Base-by-base conservation (phyloP, 169 alveolate genomes). In the Eimeria maxima region DNA sequence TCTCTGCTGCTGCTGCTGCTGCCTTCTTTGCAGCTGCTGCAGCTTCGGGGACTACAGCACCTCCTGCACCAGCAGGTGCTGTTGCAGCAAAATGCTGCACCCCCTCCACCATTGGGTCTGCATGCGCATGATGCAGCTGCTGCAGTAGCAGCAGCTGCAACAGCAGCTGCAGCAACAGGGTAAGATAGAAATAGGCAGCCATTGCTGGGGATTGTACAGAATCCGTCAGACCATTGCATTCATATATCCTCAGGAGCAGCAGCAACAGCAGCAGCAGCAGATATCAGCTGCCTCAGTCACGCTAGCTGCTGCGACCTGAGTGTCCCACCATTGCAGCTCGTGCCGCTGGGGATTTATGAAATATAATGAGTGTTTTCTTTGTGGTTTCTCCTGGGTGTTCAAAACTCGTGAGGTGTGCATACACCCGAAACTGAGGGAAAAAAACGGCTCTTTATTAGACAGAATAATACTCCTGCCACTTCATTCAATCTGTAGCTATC, bases 221-320 rank as follows among this genome's bases (percentile, higher is more conserved):
- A 45, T 24, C 44, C 44, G 44, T 45, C 44, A 71, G 22, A 71
- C 29, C 83, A 38, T 71, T 45, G 83, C 69, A 60, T 60, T 18
- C 69, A 18, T 11, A 18, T 13, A 60, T 22, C 88, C 7, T 22
- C 88, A 42, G 60, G 20, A 44, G 27, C 88, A 78, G 88, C 88
- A 78, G 88, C 88, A 42, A 65, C 88, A 47, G 88, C 88, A 16
- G 60, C 88, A 78, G 60, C 44, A n/a, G 88, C 53, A 78, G 88
- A 22, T 20, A 24, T 27, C 53, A 33, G 81, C 81, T 71, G 81
- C 81, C 81, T 71, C 24, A 71, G 81, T 71, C 47, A 27, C 44
- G 81, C 81, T 71, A n/a, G 81, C 88, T 44, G 88, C 63, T 38
- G 63, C n/a, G 14, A 24, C 63, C 65, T 38, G 60, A 13, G 88